phyloP scores from a whole-genome alignment of 352 stramenopile species.

The Phytopythium litorale region DNA sequence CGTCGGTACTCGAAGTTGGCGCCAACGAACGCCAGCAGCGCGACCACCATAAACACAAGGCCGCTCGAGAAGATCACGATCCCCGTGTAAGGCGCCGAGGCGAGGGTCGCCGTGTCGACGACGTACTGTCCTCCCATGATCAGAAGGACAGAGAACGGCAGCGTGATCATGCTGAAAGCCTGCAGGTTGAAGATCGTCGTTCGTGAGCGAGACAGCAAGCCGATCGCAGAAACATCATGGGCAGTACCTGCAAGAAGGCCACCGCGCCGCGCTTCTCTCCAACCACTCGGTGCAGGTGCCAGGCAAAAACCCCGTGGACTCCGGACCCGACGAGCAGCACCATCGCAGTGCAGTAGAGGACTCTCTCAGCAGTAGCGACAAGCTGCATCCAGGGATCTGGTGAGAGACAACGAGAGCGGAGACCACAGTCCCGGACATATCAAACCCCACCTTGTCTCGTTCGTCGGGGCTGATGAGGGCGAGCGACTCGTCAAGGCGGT shows the following conservation, averaged over 20 bases:
- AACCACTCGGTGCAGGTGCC: slow-evolving; percentile 43
- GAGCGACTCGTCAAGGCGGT: slow-evolving; percentile 50
- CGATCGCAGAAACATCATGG: not conserved
- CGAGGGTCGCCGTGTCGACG: slow-evolving; percentile 56
- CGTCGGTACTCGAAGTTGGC: slow-evolving; percentile 76
- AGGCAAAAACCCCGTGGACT: slow-evolving; percentile 34
- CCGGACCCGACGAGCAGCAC: slow-evolving; percentile 33
- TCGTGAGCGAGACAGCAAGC: not conserved
- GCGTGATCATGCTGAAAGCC: slow-evolving; percentile 61
- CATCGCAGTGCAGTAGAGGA: slow-evolving; percentile 28
- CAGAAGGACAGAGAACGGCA: slow-evolving; percentile 66
- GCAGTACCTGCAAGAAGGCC: slow-evolving; percentile 53
- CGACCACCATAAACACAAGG: slow-evolving; percentile 45
- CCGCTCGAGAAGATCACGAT: slow-evolving; percentile 64
- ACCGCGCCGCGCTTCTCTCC: slow-evolving; percentile 46
- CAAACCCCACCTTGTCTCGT: slow-evolving; percentile 33
- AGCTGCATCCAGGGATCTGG: slow-evolving; percentile 22
- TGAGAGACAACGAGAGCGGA: not conserved
- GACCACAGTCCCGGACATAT: not conserved
- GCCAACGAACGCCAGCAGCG: slow-evolving; percentile 64
- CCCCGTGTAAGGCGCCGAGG: slow-evolving; percentile 63
- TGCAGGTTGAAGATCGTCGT: slow-evolving; percentile 9
- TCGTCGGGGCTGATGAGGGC: slow-evolving; percentile 21
- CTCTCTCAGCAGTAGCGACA: slow-evolving; percentile 30
- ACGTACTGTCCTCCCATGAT: slow-evolving; percentile 72